These are phyloP conservation scores for Lachancea fermentati DNA, from an alignment of 805 yeast species.

Conservation along the genomic window DNA sequence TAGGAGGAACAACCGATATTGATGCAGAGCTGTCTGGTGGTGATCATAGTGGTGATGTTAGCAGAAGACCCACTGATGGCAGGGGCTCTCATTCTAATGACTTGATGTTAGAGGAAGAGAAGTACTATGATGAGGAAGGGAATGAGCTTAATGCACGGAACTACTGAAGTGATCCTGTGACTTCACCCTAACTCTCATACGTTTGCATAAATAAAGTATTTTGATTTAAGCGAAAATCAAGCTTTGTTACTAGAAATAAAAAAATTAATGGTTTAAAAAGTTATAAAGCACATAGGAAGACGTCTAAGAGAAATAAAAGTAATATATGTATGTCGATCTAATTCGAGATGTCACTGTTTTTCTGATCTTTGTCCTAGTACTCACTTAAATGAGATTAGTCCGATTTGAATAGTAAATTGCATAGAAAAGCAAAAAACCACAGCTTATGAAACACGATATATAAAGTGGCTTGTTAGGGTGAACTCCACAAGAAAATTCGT, in stretches of 20 bases:
- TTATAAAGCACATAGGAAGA: too few species aligned
- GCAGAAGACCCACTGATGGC: conserved; percentile 8
- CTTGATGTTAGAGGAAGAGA: conserved; percentile 20
- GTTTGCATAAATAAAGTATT: background rate
- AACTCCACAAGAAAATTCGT: too few species aligned
- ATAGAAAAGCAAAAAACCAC: too few species aligned
- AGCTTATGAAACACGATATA: too few species aligned
- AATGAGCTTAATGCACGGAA: conserved; percentile 22
- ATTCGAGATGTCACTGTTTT: too few species aligned
- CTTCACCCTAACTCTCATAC: background rate
- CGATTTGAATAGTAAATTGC: too few species aligned
- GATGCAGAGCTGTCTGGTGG: conserved; percentile 5
- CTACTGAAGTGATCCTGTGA: conserved; percentile 9
- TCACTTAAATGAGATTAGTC: too few species aligned
- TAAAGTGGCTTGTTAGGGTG: too few species aligned
- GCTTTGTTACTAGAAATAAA: background rate
- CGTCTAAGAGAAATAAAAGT: too few species aligned
- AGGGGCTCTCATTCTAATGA: conserved; percentile 16
- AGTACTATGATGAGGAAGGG: conserved; percentile 20
- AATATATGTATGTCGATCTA: too few species aligned
- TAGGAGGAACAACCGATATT: conserved; percentile 16
- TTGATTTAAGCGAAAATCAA: background rate
- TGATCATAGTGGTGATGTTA: conserved; percentile 4
- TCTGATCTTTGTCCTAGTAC: too few species aligned
- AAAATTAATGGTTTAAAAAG: background rate